Evolutionary conservation across 1,284 basidiomycete species (phyloP), one percentile per base, ranked within the genome.

Genomic region (Pisolithus thermaeus): DNA sequence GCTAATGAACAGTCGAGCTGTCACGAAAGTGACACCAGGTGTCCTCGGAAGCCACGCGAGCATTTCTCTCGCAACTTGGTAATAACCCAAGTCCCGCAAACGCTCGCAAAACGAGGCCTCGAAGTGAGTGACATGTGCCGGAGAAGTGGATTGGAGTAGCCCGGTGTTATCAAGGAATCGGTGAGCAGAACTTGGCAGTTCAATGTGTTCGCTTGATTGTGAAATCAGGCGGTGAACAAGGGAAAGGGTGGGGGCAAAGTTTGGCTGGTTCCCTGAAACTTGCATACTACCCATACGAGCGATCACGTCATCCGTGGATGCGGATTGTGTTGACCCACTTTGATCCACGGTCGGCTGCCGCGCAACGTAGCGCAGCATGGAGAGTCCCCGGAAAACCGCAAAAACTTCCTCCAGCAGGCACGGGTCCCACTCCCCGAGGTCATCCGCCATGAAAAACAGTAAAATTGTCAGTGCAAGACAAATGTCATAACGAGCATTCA

Each of bases 11-110:
- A 92, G 74, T 57, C 83, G 73, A 2, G 83, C 87, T 46, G 77
- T 76, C 25, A 93, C 79, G 66, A 90, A 97, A 43, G 78, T 78
- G 52, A 86, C 81, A 7, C 81, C 90, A 30, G 87, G 80, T 11
- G 86, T 87, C 44, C 83, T 72, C 27, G 91, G 92, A 47, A 92
- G 79, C 78, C 87, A 84, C 16, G 79, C 78, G 46, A 89, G 70
- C 44, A 90, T 72, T 54, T 87, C 83, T 47, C 78, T 69, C 1
- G 88, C 78, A 28, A 81, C 74, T 53, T 78, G 74, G 45, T 77
- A 71, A 61, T 90, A 84, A 2, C 84, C 87, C 44, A 90, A 72
- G 2, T 74, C 66, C 27, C 87, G 75, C 36, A 96, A 73, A 23
- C 73, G 72, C 56, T 90, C 80, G 52, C 85, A 89, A 56, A 94